Base-by-base conservation (phyloP, 2,329 filamentous ascomycete species). In the Hypoxylon sp. region DNA sequence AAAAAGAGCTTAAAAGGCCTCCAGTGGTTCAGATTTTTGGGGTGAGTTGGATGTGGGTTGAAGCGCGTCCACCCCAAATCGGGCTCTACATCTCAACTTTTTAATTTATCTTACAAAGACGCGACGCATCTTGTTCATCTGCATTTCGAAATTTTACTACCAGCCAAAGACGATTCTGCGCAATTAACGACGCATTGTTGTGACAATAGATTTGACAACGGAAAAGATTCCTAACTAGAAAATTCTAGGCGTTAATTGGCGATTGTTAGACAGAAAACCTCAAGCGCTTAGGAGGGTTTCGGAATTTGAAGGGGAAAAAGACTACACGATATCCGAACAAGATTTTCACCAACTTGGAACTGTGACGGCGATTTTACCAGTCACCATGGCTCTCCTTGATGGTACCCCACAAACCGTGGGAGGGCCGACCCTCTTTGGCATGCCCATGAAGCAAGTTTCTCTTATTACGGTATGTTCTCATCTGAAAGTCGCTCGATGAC, bases 361-460 rank as follows among this genome's bases (percentile, higher is more conserved):
- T 57, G 60, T 28, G 58, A 55, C 41, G 52, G 41, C 64, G 46
- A 64, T 60, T 38, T 60, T 17, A n/a, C 56, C 28, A 59, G 60
- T 65, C 75, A 73, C 52, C 73, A 84, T 84, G 83, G 80, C 80
- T 70, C 75, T 82, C 68, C 78, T 81, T 60, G 80, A 82, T 70
- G 74, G 76, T 60, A 75, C 78, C 55, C 76, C 77, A 48, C 75
- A 79, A 68, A 75, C 78, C 48, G 77, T 76, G 67, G 76, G 76
- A 65, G 81, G 81, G 61, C 83, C 84, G 65, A 82, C 79, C 25
- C 75, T 86, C 58, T 78, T 89, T 73, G 89, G 90, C 68, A 76
- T 92, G 73, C 86, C 90, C 49, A 85, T 91, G 84, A 92, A 92
- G 83, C 87, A 90, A 76, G 79, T 90, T 30, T 91, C 90, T 58